Conservation (phyloP, 257 asterid species). For the Galeopsis tetrahit region DNA sequence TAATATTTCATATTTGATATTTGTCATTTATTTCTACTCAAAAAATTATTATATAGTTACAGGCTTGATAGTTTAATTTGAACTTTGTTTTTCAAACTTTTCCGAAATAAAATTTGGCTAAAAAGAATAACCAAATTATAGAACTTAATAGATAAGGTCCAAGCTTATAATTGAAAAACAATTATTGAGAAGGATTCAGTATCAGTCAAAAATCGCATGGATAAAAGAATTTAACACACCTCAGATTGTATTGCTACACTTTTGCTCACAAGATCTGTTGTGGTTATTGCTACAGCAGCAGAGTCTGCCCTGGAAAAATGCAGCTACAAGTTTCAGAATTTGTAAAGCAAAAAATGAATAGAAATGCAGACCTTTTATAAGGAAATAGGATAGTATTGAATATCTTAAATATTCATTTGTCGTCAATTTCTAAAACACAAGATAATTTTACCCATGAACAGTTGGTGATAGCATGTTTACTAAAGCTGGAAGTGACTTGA, state of each 20-base stretch:
- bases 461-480: constrained; percentile 67
- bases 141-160: not conserved
- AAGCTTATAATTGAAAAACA: not conserved
- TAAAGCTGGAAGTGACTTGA: constrained; percentile 82
- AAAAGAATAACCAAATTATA: not conserved
- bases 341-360: constrained; percentile 4
- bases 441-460: constrained; percentile 62
- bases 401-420: constrained; percentile 10
- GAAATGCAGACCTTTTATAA: not conserved
- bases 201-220: constrained; percentile 10
- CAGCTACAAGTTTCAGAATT: constrained; percentile 25
- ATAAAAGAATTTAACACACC: constrained; percentile 46
- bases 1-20: not conserved
- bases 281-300: constrained; percentile 97
- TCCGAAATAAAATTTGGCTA: not conserved
- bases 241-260: constrained; percentile 84
- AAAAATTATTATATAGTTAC: not conserved
- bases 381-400: not conserved
- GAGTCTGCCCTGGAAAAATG: constrained; percentile 68
- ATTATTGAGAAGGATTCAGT: not conserved
- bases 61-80: not conserved
- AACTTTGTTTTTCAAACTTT: not conserved
- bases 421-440: constrained; percentile 20
- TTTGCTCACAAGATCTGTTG: constrained; percentile 98
- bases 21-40: not conserved